Evolutionary conservation across 352 stramenopile genomes (phyloP), one percentile per base, ranked within the genome.

Genomic region (Phytophthora idaei): DNA sequence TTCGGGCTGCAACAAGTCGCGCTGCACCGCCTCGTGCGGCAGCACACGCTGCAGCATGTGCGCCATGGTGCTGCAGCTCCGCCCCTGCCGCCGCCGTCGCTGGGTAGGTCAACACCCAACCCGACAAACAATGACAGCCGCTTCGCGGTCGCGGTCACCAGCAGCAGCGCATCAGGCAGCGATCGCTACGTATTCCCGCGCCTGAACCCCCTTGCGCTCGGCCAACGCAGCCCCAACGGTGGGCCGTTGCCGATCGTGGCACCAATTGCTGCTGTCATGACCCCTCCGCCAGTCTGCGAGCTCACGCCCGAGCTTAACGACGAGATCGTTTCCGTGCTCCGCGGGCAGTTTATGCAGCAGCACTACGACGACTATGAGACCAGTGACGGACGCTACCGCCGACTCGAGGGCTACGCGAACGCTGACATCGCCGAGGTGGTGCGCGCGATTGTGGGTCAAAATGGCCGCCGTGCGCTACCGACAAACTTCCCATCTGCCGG

Each of bases 1-100:
- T 90, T 82, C 54, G 84, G 80, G 27, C 67, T 93, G 34, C 82
- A 93, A 48, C 78, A 88, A 65, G 71, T 80, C 70, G 85, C 78
- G 47, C 79, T 90, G 25, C 76, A 90, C 39, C 84, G 82, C 21
- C 74, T 85, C 57, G 80, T 90, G 44, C 82, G 80, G 36, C 68
- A 73, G 17, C 59, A 72, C 37, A 65, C 72, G 28, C 39, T 61
- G 39, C 52, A 61, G 32, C 60, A 66, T 12, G 5, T 65, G 28
- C 67, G 57, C 12, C 58, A 60, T 34, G 14, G 36, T 5, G 36
- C 32, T 6, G 8, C 3, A 8, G 29, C 15, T 7, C 34, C 57
- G 15, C 36, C 28, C 28, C 7, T 41, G 14, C 31, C 56, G 2
- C 41, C 45, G 12, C 50, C 51, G 10, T 10, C 39, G 41, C 25